Base-by-base conservation (phyloP, 495 filamentous ascomycete species). In the Umbilicaria muhlenbergii region DNA sequence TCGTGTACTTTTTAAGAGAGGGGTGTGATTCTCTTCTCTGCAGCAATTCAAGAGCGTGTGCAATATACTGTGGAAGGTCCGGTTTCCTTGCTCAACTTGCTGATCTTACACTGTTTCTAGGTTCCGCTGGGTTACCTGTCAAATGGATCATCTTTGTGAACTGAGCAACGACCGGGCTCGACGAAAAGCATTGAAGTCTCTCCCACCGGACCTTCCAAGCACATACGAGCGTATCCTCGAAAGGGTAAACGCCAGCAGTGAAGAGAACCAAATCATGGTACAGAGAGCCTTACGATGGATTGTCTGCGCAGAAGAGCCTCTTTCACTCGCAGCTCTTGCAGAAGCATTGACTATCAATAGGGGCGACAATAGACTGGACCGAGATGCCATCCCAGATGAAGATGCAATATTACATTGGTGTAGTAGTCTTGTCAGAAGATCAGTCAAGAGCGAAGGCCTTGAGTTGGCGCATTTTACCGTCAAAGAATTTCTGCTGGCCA, bases 111-210 rank as follows among this genome's bases (percentile, higher is more conserved):
- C 19, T 21, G 2, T 21, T 2, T 21, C 19, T 2, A 66, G 59
- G 63, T 65, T 66, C 44, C 53, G 61, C 17, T 66, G 63, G 61
- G 60, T 63, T 11, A 28, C 54, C 28, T 65, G 61, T 37, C 62
- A 65, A 38, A 44, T 65, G 35, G 62, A 65, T 42, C 58, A 61
- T 35, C 50, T 67, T 3, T 56, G 56, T 24, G 51, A 59, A 14
- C 46, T 52, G 2, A 47, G 43, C 3, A 62, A 47, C 17, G 62
- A 64, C 42, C 33, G 38, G 13, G 55, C 48, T 5, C 50, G 57
- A 6, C 51, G 54, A 5, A 46, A 48, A 33, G 60, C 63, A 1
- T 46, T 67, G 10, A 51, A 41, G 5, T 32, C 41, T 14, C 47
- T 65, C 8, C 62, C 62, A 17, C 62, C 59, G 11, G 45, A 19